A percentile compares a stretch with the other conserved stretches of the same genome.
Conservation (phyloP, 1,284 basidiomycete species). For the Microbotryum intermedium region DNA sequence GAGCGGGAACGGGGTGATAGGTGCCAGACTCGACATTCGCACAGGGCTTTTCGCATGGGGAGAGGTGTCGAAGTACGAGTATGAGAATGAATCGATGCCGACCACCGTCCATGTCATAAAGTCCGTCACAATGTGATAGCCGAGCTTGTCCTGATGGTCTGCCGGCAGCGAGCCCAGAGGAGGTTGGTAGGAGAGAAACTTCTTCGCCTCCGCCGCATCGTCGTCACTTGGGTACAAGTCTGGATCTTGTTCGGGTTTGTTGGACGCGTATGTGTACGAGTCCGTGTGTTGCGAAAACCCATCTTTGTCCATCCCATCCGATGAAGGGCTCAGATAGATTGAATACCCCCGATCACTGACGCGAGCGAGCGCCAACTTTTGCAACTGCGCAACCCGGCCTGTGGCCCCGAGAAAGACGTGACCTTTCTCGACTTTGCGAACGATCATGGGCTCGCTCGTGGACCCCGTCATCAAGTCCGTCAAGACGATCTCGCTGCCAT, state of each 20-base stretch:
- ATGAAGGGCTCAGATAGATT: slow-evolving; percentile 2
- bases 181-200: slow-evolving; percentile 64
- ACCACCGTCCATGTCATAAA: slow-evolving; percentile 93
- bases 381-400: slow-evolving; percentile 90
- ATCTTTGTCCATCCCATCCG: slow-evolving; percentile 50
- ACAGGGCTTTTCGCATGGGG: slow-evolving; percentile 66
- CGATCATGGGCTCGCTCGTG: slow-evolving; percentile 73
- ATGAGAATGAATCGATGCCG: slow-evolving; percentile 85
- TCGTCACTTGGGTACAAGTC: slow-evolving; percentile 3
- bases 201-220: slow-evolving; percentile 65
- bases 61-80: slow-evolving; percentile 86
- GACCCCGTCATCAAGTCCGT: slow-evolving; percentile 76
- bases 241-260: slow-evolving; percentile 8
- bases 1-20: slow-evolving; percentile 75
- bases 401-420: slow-evolving; percentile 48
- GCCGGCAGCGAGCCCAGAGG: slow-evolving; percentile 63
- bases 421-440: slow-evolving; percentile 88
- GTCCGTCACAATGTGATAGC: slow-evolving; percentile 82
- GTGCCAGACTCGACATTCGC: slow-evolving; percentile 49
- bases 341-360: slow-evolving; percentile 39
- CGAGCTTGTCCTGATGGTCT: slow-evolving; percentile 53
- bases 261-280: slow-evolving; percentile 55
- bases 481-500: slow-evolving; percentile 78
- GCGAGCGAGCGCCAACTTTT: slow-evolving; percentile 83
- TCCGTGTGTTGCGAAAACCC: slow-evolving; percentile 59